Conservation (phyloP, 2,329 filamentous ascomycete genomes). For the Trichoderma sp. region DNA sequence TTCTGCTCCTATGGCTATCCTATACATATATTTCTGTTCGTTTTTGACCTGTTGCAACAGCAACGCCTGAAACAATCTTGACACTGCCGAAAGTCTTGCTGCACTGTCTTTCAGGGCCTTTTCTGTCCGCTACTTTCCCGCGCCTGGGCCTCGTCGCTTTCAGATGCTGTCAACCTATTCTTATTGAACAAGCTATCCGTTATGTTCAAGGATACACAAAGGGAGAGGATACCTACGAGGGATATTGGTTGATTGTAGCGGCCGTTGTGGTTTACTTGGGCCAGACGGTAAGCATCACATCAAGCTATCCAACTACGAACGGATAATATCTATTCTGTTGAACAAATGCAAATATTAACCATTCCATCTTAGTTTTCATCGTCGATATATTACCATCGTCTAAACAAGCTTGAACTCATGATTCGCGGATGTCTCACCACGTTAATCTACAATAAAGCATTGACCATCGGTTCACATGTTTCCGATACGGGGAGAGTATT, state of each 20-base stretch:
- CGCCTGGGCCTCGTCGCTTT: constrained; percentile 39
- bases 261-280: constrained; percentile 37
- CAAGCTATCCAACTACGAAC: background rate
- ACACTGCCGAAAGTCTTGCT: constrained; percentile 13
- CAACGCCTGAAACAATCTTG: background rate
- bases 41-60: background rate
- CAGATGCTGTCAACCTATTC: constrained; percentile 39
- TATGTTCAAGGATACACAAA: constrained; percentile 32
- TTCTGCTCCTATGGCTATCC: no score
- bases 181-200: constrained; percentile 38
- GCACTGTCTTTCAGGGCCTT: constrained; percentile 18
- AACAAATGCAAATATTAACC: background rate
- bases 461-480: constrained; percentile 23
- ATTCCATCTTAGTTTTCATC: constrained; percentile 29
- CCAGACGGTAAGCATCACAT: constrained; percentile 30
- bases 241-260: constrained; percentile 32
- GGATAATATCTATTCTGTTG: background rate
- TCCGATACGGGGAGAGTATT: constrained; percentile 34
- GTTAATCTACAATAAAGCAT: constrained; percentile 35
- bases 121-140: constrained; percentile 33
- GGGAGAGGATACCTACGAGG: constrained; percentile 21
- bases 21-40: background rate
- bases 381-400: constrained; percentile 30
- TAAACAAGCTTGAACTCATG: constrained; percentile 34
- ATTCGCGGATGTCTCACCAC: constrained; percentile 35